These are phyloP conservation scores for Forsythia viridissima DNA, from an alignment of 257 asterid genomes.

Conservation along the genomic window DNA sequence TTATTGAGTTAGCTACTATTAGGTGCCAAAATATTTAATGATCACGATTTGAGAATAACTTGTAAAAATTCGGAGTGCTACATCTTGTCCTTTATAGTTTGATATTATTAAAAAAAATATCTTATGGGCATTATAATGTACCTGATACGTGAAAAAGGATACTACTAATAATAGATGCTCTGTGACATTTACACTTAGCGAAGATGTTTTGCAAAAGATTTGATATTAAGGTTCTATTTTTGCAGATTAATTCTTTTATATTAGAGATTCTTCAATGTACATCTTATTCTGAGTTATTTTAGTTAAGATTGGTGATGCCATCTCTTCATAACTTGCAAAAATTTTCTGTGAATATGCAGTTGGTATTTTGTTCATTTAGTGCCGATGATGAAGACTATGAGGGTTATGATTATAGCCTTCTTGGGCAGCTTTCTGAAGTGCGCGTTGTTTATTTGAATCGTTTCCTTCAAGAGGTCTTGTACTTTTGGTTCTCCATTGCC, in stretches of 20 bases:
- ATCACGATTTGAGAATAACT: no score
- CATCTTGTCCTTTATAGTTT: neutral
- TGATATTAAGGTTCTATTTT: neutral
- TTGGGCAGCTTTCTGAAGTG: constrained; percentile 94
- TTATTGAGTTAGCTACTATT: no score
- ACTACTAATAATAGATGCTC: neutral
- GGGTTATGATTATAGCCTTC: constrained; percentile 91
- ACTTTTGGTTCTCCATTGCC: constrained; percentile 10
- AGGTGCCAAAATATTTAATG: no score
- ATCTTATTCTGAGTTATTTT: constrained; percentile 8
- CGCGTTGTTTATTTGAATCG: constrained; percentile 90
- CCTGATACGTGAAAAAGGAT: neutral
- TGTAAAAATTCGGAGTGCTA: no score
- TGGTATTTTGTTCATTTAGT: constrained; percentile 77
- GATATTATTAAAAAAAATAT: neutral
- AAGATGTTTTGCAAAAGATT: neutral
- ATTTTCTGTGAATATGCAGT: constrained; percentile 43
- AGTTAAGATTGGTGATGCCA: constrained; percentile 8
- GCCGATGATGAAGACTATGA: constrained; percentile 89
- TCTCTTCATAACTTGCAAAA: constrained; percentile 16
- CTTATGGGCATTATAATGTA: neutral
- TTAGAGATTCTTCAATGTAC: constrained; percentile 8
- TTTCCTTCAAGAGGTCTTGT: constrained; percentile 83
- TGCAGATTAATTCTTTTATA: neutral
- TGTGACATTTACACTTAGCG: neutral